Evolutionary conservation across 768 basidiomycete species (phyloP), one percentile per base, ranked within the genome.

Genomic region (Russula compacta): DNA sequence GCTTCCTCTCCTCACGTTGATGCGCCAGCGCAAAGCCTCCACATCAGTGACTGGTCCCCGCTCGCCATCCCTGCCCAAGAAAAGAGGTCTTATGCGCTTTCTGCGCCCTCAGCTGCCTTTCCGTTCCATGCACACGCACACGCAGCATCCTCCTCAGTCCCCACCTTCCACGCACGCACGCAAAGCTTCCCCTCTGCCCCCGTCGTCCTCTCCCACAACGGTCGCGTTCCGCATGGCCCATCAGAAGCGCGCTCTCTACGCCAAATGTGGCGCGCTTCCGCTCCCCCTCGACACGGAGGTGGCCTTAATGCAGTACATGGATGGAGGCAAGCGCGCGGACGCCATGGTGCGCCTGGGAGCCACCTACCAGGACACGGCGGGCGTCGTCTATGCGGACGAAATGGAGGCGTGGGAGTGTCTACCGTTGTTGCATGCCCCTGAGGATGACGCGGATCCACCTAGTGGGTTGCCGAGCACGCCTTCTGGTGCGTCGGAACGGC

Each of bases 391-490:
- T 85, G 78, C 80, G 76, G 87, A 89, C 66, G 80, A 79, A 56
- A 85, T 86, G 11, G 87, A 89, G 70, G 81, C 84, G 67, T 76
- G 79, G 77, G 87, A 89, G 67, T 87, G 83, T 64, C 75, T 77
- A 14, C 83, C 81, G 59, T 77, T 89, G 9, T 76, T 89, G 5
- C 61, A 35, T 74, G 70, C 48, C 74, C 71, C 47, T 4, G 12
- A 2, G 4, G 49, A 51, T 9, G 58, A 44, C 2, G 4, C 15
- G 4, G 35, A 44, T 46, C 19, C 8, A 6, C 6, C 6, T 4
- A 9, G 17, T n/a, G 56, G 32, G 49, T 32, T 51, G 32, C 39
- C 15, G 4, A 44, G 40, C 12, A 17, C 57, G 50, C 58, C 6
- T 48, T 58, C 48, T 50, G 48, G 29, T n/a, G 24, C n/a, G n/a